Evolutionary conservation across 805 yeast genomes (phyloP).

Genomic region (Yamadazyma akitaensis): DNA sequence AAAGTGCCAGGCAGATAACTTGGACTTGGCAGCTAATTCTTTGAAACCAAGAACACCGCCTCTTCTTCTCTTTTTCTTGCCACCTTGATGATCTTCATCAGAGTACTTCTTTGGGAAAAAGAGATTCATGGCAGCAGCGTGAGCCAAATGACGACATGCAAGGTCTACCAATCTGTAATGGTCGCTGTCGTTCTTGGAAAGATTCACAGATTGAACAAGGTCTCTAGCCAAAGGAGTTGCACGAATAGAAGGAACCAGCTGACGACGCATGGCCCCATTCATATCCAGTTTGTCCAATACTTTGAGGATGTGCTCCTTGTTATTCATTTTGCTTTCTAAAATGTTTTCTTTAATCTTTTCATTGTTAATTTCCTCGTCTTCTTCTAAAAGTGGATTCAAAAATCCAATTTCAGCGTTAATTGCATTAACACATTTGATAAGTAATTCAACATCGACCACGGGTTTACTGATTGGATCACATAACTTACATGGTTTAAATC

Average conservation of each 20-base stretch:
- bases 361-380: conserved; percentile 39
- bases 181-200: conserved; percentile 61
- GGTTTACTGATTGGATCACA: conserved; percentile 54
- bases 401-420: conserved; percentile 61
- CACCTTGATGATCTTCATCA: conserved; percentile 13
- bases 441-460: conserved; percentile 42
- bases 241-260: conserved; percentile 23
- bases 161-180: conserved; percentile 67
- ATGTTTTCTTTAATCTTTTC: conserved; percentile 36
- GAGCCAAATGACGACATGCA: conserved; percentile 80
- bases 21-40: conserved; percentile 81
- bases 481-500: conserved; percentile 49
- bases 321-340: conserved; percentile 22
- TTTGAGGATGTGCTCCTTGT: conserved; percentile 23
- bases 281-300: conserved; percentile 17
- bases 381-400: conserved; percentile 47
- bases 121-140: conserved; percentile 61
- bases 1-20: conserved; percentile 88
- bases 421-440: conserved; percentile 48
- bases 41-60: conserved; percentile 82
- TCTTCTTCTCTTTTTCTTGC: conserved; percentile 51
- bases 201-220: conserved; percentile 14
- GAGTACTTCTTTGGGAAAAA: conserved; percentile 22
- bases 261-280: conserved; percentile 17
- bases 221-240: not conserved